Conservation (phyloP, 2,329 filamentous ascomycete genomes). For the Xylaria sp. region DNA sequence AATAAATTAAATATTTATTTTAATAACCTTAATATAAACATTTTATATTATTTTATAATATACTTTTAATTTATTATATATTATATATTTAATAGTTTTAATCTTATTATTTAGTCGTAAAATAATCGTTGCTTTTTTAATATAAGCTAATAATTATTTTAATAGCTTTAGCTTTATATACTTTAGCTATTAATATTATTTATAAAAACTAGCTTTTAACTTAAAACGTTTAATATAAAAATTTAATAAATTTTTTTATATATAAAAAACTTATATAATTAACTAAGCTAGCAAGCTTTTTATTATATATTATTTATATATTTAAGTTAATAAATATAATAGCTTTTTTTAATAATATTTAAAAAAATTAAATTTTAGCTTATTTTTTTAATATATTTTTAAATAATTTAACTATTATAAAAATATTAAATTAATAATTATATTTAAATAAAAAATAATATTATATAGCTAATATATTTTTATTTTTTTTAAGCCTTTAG, state of each 20-base stretch:
- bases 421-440: background rate
- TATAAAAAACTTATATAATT: background rate
- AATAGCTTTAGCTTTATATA: background rate
- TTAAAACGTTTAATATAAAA: background rate
- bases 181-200: constrained; percentile 1
- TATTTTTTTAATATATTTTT: background rate
- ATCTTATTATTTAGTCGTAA: background rate
- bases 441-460: background rate
- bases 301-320: background rate
- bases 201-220: background rate
- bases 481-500: background rate
- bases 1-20: background rate
- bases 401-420: background rate
- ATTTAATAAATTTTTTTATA: background rate
- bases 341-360: background rate
- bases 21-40: background rate
- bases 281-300: background rate
- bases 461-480: background rate
- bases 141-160: constrained; percentile 4
- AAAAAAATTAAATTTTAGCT: background rate
- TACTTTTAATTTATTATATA: background rate
- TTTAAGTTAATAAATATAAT: background rate
- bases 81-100: background rate
- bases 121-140: background rate
- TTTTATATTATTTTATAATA: background rate